Evolutionary conservation across 1,284 basidiomycete genomes (phyloP), one percentile per base, ranked within the genome.

Genomic region (Austropuccinia psidii): DNA sequence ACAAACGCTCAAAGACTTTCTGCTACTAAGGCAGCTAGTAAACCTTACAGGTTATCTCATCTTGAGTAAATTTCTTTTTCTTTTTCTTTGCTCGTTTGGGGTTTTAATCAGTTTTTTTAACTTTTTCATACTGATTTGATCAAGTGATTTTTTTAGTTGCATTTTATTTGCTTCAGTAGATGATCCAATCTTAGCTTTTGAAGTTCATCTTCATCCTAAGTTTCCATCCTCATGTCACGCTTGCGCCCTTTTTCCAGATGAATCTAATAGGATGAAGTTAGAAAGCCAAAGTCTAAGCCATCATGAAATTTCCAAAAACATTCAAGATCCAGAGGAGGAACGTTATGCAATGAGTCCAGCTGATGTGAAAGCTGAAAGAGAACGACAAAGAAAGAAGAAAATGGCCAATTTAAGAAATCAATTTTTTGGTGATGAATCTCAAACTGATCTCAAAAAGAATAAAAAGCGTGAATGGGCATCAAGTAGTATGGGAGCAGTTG

Each of bases 331-430:
- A 11, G 54, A 58, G 31, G 68, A 39, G 1, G 68, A 61, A 31
- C 24, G 37, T 19, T 60, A 70, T 70, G 68, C 68, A 35, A 58
- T 60, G 55, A 70, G 21, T 19, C 68, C 68, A 17, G 50, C 52
- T 15, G 68, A 70, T 24, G 54, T 43, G 7, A 70, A 70, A 57
- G 24, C 43, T 9, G 54, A 49, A 24, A 37, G 68, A 61, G 68
- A 70, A 61, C 37, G 55, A 13, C 58, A 70, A 35, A 54, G 54
- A n/a, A 70, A 70, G 68, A 49, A 43, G 3, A 55, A 70, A 55
- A 70, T 60, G 68, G 37, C 37, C 24, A 70, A 49, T 33, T 35
- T 70, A n/a, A 35, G 31, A 31, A 70, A 49, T 45, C 39, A 70
- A 43, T 60, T 70, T 15, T 60, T 70, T 58, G 68, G 68, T 9